Evolutionary conservation across 148 eudicot genomes (phyloP).

Genomic region (Rhododendron molle): DNA sequence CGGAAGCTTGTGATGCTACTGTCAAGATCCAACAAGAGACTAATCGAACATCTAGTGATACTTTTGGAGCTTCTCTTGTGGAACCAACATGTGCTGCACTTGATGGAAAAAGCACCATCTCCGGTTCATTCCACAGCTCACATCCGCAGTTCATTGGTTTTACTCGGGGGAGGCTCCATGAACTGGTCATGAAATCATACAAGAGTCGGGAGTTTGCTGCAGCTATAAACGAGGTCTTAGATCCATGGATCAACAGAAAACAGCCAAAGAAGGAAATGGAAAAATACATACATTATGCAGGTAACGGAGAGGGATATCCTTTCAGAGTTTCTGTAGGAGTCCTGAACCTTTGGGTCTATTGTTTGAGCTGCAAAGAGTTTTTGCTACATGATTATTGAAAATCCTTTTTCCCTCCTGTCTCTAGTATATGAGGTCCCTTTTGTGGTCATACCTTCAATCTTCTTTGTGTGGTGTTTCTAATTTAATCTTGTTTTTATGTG

Average conservation of each 20-base stretch:
- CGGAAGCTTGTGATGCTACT: constrained; percentile 27
- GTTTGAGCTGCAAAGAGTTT: background rate
- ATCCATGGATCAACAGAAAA: constrained; percentile 86
- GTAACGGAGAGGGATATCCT: constrained; percentile 22
- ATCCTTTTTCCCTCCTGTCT: background rate
- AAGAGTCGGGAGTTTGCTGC: constrained; percentile 96
- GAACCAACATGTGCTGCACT: constrained; percentile 20
- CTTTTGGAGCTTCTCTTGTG: constrained; percentile 25
- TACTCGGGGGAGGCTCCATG: constrained; percentile 95
- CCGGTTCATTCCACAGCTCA: constrained; percentile 56
- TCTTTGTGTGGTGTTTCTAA: background rate
- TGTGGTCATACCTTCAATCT: background rate
- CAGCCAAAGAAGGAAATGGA: constrained; percentile 92
- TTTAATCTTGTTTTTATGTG: background rate
- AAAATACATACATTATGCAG: constrained; percentile 49
- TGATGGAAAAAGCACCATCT: constrained; percentile 18
- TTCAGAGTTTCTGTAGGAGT: background rate
- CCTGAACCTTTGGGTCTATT: background rate
- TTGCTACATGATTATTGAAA: background rate
- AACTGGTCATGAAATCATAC: constrained; percentile 85
- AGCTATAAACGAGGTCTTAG: constrained; percentile 86
- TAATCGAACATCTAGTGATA: constrained; percentile 27
- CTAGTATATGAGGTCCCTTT: background rate
- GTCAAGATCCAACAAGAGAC: constrained; percentile 27
- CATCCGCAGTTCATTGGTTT: constrained; percentile 93